These are phyloP conservation scores for Psidium friedrichsthalianum DNA, from an alignment of 345 rosid species.

Conservation along the genomic window DNA sequence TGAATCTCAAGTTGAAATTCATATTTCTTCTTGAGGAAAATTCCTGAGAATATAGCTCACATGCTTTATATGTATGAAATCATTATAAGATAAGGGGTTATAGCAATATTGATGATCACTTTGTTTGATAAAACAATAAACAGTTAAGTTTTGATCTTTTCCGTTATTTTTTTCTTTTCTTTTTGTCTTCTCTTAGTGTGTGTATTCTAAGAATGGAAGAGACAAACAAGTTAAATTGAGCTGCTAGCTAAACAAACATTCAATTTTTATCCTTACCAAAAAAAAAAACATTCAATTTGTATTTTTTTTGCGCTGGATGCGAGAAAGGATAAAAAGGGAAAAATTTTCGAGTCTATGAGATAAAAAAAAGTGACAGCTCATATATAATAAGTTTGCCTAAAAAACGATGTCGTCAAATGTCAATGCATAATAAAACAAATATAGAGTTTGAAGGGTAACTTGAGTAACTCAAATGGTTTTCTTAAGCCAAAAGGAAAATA, in stretches of 20 bases:
- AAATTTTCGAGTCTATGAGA: neutral
- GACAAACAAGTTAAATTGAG: neutral
- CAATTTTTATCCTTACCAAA: no score
- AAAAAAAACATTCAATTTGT: no score
- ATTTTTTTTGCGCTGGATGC: neutral
- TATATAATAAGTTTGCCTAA: neutral
- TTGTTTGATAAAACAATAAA: neutral
- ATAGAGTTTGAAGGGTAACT: neutral
- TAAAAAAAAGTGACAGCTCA: neutral
- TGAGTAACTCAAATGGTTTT: neutral
- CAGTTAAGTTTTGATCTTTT: neutral
- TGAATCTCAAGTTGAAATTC: neutral
- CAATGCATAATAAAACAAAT: neutral
- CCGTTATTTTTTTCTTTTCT: neutral
- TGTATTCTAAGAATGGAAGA: neutral
- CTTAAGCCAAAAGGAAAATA: neutral
- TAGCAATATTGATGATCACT: neutral
- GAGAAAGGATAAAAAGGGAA: neutral
- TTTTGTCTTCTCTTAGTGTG: neutral
- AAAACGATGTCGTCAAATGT: neutral
- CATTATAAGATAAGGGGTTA: neutral
- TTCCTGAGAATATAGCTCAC: neutral
- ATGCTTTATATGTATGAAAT: neutral
- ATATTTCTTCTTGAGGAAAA: neutral
- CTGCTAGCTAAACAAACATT: neutral